phyloP scores from a whole-genome alignment of 371 early-diverging fungal species.

The Lichtheimia ornata region DNA sequence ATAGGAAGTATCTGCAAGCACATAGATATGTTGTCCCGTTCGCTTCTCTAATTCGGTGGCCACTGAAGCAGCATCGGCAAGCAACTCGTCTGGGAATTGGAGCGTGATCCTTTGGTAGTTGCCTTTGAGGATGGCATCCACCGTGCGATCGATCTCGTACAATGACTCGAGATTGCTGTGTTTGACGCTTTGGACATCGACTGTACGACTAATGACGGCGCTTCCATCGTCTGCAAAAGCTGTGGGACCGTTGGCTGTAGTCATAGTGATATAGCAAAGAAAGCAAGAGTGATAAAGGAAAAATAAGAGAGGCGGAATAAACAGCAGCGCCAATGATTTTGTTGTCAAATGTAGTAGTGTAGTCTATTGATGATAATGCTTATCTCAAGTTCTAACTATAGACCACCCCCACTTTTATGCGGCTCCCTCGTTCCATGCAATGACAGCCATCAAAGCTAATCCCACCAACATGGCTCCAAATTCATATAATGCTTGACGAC shows the following conservation, averaged over 20 bases:
- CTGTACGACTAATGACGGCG: conserved; percentile 59
- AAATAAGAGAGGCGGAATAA: too few relatives aligned
- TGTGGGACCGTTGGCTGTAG: conserved; percentile 54
- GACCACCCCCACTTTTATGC: conserved; percentile 1
- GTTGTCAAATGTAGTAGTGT: too few relatives aligned
- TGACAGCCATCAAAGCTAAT: conserved; percentile 62
- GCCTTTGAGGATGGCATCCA: conserved; percentile 45
- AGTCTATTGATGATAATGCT: too few relatives aligned
- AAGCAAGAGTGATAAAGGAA: too few relatives aligned
- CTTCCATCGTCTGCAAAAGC: conserved; percentile 69
- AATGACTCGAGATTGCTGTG: conserved; percentile 43
- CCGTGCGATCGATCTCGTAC: conserved; percentile 75
- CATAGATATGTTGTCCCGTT: conserved; percentile 58
- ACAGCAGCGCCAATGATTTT: too few relatives aligned
- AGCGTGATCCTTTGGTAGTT: conserved; percentile 72
- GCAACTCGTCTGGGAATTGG: conserved; percentile 91
- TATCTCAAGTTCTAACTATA: background rate
- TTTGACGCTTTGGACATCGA: conserved; percentile 48
- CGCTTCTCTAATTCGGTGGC: conserved; percentile 48
- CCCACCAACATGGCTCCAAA: conserved; percentile 66
- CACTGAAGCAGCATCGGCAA: conserved; percentile 73
- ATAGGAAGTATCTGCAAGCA: conserved; percentile 93
- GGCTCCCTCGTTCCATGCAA: conserved; percentile 61
- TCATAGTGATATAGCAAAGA: conserved; percentile 11
- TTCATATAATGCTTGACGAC: conserved; percentile 55